phyloP scores from a whole-genome alignment of 75 land plant species.

The Cunninghamia lanceolata region DNA sequence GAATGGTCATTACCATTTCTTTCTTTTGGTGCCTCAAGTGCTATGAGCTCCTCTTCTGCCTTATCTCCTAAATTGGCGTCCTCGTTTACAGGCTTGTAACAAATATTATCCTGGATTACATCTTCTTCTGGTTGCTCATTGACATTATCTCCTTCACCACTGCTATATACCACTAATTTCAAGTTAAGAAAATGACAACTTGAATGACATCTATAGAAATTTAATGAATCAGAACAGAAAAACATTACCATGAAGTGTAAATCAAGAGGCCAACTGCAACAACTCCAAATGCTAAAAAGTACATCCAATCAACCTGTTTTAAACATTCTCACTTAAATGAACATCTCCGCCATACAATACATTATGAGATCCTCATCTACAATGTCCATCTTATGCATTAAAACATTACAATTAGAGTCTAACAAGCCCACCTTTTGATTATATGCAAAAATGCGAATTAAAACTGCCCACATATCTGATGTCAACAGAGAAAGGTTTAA shows the following conservation, averaged over 20 bases:
- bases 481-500: constrained; percentile 89
- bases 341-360: not conserved
- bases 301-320: constrained; percentile 91
- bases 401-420: not conserved
- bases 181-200: not conserved
- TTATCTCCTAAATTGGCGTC: constrained; percentile 22
- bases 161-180: not conserved
- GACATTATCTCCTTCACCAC: not conserved
- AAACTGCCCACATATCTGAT: constrained; percentile 99
- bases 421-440: constrained; percentile 57
- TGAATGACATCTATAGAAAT: too few relatives aligned
- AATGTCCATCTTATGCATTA: not conserved
- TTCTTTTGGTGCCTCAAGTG: not conserved
- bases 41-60: not conserved
- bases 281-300: constrained; percentile 77
- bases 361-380: not conserved
- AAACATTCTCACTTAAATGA: not conserved
- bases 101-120: constrained; percentile 20
- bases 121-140: constrained; percentile 34
- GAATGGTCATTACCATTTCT: constrained; percentile 6
- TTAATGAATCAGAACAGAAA: not conserved
- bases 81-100: constrained; percentile 29
- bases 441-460: constrained; percentile 85
- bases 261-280: constrained; percentile 74
- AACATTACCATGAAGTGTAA: constrained; percentile 55